phyloP scores from a whole-genome alignment of 2,329 filamentous ascomycete genomes.

The Neonectria punicea region DNA sequence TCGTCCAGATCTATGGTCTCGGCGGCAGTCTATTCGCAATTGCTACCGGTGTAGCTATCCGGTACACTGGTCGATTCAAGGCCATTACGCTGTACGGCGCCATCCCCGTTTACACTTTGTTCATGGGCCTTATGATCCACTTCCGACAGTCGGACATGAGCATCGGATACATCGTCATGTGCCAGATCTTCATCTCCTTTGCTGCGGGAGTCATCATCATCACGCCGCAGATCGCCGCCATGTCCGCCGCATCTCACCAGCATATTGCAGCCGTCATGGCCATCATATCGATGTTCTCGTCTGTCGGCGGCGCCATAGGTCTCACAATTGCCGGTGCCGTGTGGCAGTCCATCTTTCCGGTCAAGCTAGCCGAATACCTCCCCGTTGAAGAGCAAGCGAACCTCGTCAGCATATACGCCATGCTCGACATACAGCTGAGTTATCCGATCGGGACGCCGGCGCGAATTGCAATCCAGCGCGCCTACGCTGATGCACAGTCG shows the following conservation, averaged over 20 bases:
- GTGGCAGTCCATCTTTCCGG: conserved; percentile 33
- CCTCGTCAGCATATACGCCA: background rate
- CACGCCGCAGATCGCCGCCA: conserved; percentile 47
- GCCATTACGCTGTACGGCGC: conserved; percentile 40
- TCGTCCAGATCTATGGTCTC: conserved; percentile 49
- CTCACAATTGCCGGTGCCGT: conserved; percentile 46
- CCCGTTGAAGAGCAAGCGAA: background rate
- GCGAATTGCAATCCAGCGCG: background rate
- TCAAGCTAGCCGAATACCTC: background rate
- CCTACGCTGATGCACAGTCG: background rate
- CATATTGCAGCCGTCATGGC: conserved; percentile 49
- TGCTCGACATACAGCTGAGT: background rate
- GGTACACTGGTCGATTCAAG: conserved; percentile 47
- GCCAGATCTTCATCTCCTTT: conserved; percentile 50
- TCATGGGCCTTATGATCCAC: conserved; percentile 48
- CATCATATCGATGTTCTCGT: conserved; percentile 45
- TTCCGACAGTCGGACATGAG: conserved; percentile 45
- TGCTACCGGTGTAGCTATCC: conserved; percentile 51
- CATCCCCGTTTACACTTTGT: conserved; percentile 44
- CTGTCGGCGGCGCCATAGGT: conserved; percentile 48
- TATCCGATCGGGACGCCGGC: background rate
- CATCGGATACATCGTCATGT: conserved; percentile 52
- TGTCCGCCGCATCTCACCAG: conserved; percentile 47
- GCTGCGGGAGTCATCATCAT: conserved; percentile 42
- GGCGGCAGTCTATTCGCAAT: conserved; percentile 52